These are phyloP conservation scores for Nicotiana undulata DNA, from an alignment of 257 asterid genomes.

Conservation along the genomic window DNA sequence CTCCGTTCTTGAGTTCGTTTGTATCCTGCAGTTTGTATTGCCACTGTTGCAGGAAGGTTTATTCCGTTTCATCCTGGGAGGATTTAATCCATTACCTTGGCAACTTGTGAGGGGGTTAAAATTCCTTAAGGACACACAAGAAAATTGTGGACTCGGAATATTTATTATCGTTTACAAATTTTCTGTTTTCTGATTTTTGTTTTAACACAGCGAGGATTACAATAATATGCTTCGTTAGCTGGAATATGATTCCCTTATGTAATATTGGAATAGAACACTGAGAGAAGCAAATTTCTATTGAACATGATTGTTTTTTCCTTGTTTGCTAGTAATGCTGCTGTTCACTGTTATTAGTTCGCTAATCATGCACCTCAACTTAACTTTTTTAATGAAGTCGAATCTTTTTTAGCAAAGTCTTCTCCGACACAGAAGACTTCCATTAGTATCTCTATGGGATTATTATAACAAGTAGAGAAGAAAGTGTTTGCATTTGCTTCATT, in stretches of 20 bases:
- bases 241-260: not conserved
- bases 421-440: not conserved
- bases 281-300: not conserved
- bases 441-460: not conserved
- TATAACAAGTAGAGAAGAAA: not conserved
- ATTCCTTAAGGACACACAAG: no score
- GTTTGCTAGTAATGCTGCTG: not conserved
- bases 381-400: not conserved
- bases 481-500: not conserved
- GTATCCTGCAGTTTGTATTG: no score
- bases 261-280: not conserved
- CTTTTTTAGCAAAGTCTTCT: not conserved
- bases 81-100: no score
- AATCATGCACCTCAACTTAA: not conserved
- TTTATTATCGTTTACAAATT: no score
- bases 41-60: no score
- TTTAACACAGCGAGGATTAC: no score
- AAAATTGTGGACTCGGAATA: no score
- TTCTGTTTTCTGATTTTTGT: no score
- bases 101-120: no score
- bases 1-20: no score
- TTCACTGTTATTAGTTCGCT: not conserved
- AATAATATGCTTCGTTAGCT: not conserved
- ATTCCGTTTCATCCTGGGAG: no score
- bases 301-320: not conserved